Evolutionary conservation across 495 filamentous ascomycete species (phyloP).

Genomic region (Tuber indicum): DNA sequence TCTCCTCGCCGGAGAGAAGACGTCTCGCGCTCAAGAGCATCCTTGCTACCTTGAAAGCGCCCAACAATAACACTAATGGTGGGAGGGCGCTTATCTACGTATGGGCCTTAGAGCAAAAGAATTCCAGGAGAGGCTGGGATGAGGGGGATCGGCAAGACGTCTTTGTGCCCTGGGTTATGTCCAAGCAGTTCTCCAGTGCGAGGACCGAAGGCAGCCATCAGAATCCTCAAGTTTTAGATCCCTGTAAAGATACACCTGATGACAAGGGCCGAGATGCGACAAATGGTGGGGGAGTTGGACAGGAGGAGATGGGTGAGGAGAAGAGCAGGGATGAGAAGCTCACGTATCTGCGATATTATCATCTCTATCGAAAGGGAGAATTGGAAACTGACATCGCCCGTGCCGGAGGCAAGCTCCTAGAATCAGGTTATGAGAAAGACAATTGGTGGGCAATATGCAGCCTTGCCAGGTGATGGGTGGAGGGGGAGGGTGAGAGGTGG

Average conservation of each 20-base stretch:
- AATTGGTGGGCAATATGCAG: conserved; percentile 85
- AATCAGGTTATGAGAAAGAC: conserved; percentile 89
- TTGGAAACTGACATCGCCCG: conserved; percentile 69
- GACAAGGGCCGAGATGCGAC: conserved; percentile 25
- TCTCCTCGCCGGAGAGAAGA: conserved; percentile 73
- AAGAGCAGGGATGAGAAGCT: conserved; percentile 20
- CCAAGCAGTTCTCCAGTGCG: conserved; percentile 26
- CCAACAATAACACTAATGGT: conserved; percentile 42
- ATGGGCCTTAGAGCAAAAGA: conserved; percentile 94
- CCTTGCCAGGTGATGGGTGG: conserved; percentile 23
- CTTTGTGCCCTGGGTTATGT: conserved; percentile 90
- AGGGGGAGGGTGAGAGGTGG: conserved; percentile 11
- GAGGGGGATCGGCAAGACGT: conserved; percentile 81
- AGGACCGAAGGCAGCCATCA: conserved; percentile 39
- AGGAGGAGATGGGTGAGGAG: conserved; percentile 13
- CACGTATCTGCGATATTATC: conserved; percentile 86
- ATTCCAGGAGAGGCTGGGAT: conserved; percentile 85
- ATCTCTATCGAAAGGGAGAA: conserved; percentile 82
- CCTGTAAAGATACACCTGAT: conserved; percentile 44
- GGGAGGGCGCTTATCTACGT: conserved; percentile 79
- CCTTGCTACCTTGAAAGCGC: conserved; percentile 57
- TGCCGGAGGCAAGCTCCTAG: conserved; percentile 69
- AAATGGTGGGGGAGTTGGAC: conserved; percentile 25
- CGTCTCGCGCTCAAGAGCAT: conserved; percentile 66
- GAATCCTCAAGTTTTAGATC: conserved; percentile 29